Evolutionary conservation across 306 rosid genomes (phyloP), one percentile per base, ranked within the genome.

Genomic region (peach (Prunus persica)): DNA sequence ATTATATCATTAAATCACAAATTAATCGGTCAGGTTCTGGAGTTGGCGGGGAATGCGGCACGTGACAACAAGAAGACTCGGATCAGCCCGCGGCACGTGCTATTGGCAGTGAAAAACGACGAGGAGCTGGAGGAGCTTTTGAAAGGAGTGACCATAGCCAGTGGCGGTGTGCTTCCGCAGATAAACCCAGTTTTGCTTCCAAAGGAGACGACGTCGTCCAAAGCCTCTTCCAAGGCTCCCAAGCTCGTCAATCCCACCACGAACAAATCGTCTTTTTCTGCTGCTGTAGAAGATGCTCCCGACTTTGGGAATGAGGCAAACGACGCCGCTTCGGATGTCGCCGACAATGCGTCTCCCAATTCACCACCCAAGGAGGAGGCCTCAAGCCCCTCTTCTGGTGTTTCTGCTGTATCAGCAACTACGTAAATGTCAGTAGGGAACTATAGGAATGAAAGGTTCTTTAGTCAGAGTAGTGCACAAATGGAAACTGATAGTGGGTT

Each of bases 1-100:
- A 38, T 38, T 1, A 38, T 38, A 38, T 38, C 2, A 38, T 7
- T 38, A 38, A 6, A 38, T 38, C 43, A 38, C 43, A 1, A 38
- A 38, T 38, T 38, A 7, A 38, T 38, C 15, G 27, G 49, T 72
- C 46, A 91, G 98, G 98, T 93, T 2, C 71, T 91, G 78, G 97
- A 93, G 49, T 61, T 93, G 63, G 92, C 98, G 0, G 98, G 98
- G 2, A 93, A 93, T 27, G 98, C 96, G 0, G 98, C 96, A 0
- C 85, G 97, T 13, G 98, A 91, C 70, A 93, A 93, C 86, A 93
- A 93, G 89, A 93, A 93, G 85, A 88, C 62, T 4, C 84, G 93
- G 67, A 88, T 93, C 1, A 89, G 67, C 67, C 98, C 97, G 0
- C 83, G 97, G 78, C 98, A 93, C 41, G 82, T 93, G 76, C 83